These are phyloP conservation scores for Akanthomyces uredinophilus DNA, from an alignment of 2,329 filamentous ascomycete genomes.

Conservation along the genomic window DNA sequence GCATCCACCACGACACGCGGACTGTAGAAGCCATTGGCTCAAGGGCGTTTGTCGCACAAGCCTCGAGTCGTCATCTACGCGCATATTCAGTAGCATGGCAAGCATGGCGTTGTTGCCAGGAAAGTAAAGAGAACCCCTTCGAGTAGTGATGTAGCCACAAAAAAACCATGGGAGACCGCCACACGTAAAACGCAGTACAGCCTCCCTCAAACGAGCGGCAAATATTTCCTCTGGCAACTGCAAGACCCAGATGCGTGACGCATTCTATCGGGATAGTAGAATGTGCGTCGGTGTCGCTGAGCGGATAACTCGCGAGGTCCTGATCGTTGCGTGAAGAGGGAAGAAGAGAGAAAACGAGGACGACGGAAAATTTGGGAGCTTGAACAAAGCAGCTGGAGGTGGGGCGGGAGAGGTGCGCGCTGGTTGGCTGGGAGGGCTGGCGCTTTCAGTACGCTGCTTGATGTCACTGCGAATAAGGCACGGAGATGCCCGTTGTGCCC, in stretches of 20 bases:
- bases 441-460: too few species aligned
- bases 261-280: slow-evolving; percentile 20
- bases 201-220: slow-evolving; percentile 42
- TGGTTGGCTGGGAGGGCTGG: neutral
- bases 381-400: neutral
- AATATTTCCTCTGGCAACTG: slow-evolving; percentile 32
- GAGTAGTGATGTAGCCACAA: slow-evolving; percentile 33
- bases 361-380: neutral
- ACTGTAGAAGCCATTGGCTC: too few species aligned
- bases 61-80: neutral
- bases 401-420: neutral
- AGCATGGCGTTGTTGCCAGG: neutral
- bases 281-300: slow-evolving; percentile 17
- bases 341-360: slow-evolving; percentile 19
- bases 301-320: slow-evolving; percentile 17
- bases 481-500: neutral
- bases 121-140: neutral
- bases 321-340: slow-evolving; percentile 29
- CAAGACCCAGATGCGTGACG: slow-evolving; percentile 17
- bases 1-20: neutral
- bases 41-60: neutral
- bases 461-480: neutral
- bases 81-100: neutral
- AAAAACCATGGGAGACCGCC: slow-evolving; percentile 41
- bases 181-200: slow-evolving; percentile 30